Evolutionary conservation across 2,329 filamentous ascomycete species (phyloP).

Genomic region (Atkinsonella hypoxylon): DNA sequence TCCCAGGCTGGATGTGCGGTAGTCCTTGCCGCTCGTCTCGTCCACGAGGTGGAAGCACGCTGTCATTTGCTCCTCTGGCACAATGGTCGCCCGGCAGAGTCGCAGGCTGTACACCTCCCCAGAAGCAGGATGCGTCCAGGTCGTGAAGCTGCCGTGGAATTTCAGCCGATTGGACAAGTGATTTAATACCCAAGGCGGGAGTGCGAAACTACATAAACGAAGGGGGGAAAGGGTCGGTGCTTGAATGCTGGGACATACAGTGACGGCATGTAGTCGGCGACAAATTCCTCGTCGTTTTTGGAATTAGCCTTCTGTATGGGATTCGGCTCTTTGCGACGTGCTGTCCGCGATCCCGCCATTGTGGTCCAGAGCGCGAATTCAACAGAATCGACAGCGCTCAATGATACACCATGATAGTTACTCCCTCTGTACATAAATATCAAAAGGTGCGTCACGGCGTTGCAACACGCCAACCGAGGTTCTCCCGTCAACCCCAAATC

Average conservation of each 20-base stretch:
- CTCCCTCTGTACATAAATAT: no score
- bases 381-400: not conserved
- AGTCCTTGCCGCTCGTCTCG: conserved; percentile 51
- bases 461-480: conserved; percentile 6
- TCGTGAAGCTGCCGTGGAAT: not conserved
- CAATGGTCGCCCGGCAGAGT: conserved; percentile 27
- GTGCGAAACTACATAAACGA: no score
- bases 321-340: not conserved
- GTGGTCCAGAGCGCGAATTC: not conserved
- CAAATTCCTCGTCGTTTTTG: conserved; percentile 2
- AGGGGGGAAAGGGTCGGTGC: no score
- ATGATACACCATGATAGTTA: no score
- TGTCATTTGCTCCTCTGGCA: conserved; percentile 33
- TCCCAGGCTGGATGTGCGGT: conserved; percentile 46
- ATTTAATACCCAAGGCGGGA: not conserved
- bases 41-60: conserved; percentile 47
- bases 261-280: conserved; percentile 1
- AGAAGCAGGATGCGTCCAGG: conserved; percentile 41
- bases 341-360: no score
- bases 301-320: conserved; percentile 1
- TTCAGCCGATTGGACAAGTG: no score
- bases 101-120: conserved; percentile 28
- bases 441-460: not conserved
- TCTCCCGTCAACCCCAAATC: conserved; percentile 7
- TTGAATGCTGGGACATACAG: conserved; percentile 21